Evolutionary conservation across 805 yeast genomes (phyloP), one percentile per base, ranked within the genome.

Genomic region (Yarrowia sp.): DNA sequence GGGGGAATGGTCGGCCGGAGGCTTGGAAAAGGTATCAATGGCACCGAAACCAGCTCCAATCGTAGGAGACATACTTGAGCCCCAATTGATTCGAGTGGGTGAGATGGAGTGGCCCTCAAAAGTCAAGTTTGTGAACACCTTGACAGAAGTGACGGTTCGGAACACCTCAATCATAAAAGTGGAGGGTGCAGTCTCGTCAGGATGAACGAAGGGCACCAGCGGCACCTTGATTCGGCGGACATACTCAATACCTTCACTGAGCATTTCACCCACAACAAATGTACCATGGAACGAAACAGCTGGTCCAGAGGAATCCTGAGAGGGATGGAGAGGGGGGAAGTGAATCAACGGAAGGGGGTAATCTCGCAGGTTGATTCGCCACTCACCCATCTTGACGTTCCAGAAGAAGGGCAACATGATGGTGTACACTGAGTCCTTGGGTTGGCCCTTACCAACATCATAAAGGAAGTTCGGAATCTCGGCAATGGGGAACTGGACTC

Each of bases 1-100:
- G 3, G 84, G 82, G 1, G 97, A 90, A 0, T 92, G 92, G 73
- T 92, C 98, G 16, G 89, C 76, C 0, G 96, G 96, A 0, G 97
- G 96, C 73, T 93, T 92, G 0, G 96, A 85, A 72, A 92, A 90
- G 49, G 87, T 85, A 70, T 92, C 96, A 66, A 92, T 82, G 65
- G 84, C 87, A 64, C 85, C 77, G 85, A 89, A 88, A 1, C 87
- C 80, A 68, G 90, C 92, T 68, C 90, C 91, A 32, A 92, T 82
- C 0, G 92, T 92, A 17, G 96, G 92, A 69, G 88, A 90, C 69
- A 88, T 87, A 0, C 93, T 88, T 33, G 85, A 85, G 36, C 96
- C 95, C 96, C 97, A 92, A 0, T 89, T 83, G 38, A 90, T 83
- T 32, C 88, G 77, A 0, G 92, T 84, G 0, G 92, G 85, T 3